Base-by-base conservation (phyloP, 1,284 basidiomycete species). In the Irpex sp. region DNA sequence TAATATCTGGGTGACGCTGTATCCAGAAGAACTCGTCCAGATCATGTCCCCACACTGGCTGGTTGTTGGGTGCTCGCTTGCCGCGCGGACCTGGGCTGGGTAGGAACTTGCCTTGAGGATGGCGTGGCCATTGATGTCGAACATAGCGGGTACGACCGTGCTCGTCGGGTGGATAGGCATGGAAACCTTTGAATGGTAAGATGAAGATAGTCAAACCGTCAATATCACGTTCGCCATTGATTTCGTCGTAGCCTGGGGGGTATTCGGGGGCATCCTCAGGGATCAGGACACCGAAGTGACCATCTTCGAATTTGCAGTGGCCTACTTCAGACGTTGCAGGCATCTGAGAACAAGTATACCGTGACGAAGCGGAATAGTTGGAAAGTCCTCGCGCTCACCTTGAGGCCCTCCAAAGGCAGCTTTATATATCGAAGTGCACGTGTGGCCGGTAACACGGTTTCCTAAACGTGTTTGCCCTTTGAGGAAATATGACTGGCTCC, bases 11-110 rank as follows among this genome's bases (percentile, higher is more conserved):
- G 54, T 13, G 17, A 56, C 26, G 61, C 74, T 72, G 37, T 68
- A 76, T 71, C 68, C 69, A 72, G 64, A 69, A 71, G 65, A 77
- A 68, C 57, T 76, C 71, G 55, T 69, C 63, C 54, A 71, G 60
- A 11, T 63, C 58, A 65, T 76, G 73, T 44, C 71, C 76, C 76
- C 76, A 77, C 61, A 76, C 71, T 65, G 72, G 26, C 26, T 26
- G 67, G 13, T 69, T 70, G 62, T 75, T 75, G 3, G 70, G 69
- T 3, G 63, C 44, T 13, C 63, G 63, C n/a, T 62, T 21, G 57
- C 63, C 60, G 3, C 4, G 9, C 5, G 60, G 63, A 54, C 57
- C 56, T 5, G 56, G 60, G 5, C 51, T 48, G 40, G 60, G 63
- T 5, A 64, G 60, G 19, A 19, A 4, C 19, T 26, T 8, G 4